These are phyloP conservation scores for Agapanthus africanus DNA, from an alignment of 106 monocot genomes.

Conservation along the genomic window DNA sequence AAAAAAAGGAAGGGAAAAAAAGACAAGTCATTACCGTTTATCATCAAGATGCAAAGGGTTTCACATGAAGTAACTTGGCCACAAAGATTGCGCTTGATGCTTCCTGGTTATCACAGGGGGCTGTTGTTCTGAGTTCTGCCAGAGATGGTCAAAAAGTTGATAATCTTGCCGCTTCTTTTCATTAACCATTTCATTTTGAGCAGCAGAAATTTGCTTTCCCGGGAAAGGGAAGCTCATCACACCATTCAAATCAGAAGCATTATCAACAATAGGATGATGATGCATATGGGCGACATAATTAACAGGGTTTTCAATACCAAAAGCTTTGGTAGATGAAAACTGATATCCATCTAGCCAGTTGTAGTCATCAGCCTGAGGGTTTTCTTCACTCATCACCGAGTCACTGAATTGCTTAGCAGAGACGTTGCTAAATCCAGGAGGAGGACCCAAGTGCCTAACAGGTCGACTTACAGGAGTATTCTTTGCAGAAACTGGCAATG, in stretches of 20 bases:
- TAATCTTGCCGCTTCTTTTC: constrained; percentile 67
- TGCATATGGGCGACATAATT: too few relatives aligned
- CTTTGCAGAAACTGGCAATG: too few relatives aligned
- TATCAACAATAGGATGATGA: too few relatives aligned
- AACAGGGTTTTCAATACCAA: not conserved
- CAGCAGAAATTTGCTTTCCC: constrained; percentile 47
- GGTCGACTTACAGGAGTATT: constrained; percentile 88
- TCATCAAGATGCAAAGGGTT: constrained; percentile 12
- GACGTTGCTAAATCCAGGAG: constrained; percentile 67
- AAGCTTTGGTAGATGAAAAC: constrained; percentile 19
- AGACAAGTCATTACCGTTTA: constrained; percentile 30
- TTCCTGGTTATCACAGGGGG: too few relatives aligned
- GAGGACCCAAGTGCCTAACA: constrained; percentile 67
- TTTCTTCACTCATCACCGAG: not conserved
- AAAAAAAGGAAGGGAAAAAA: too few relatives aligned
- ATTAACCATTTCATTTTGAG: constrained; percentile 21
- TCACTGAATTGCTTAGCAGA: constrained; percentile 26
- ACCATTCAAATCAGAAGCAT: constrained; percentile 13
- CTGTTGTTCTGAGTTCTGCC: constrained; percentile 29
- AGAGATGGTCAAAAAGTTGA: constrained; percentile 52
- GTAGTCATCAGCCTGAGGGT: constrained; percentile 58
- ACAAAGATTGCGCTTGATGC: too few relatives aligned
- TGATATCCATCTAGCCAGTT: constrained; percentile 85
- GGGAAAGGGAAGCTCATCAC: constrained; percentile 59
- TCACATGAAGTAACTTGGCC: constrained; percentile 79